Conservation (phyloP, 2,329 filamentous ascomycete species). For the Corinectria fuckeliana region DNA sequence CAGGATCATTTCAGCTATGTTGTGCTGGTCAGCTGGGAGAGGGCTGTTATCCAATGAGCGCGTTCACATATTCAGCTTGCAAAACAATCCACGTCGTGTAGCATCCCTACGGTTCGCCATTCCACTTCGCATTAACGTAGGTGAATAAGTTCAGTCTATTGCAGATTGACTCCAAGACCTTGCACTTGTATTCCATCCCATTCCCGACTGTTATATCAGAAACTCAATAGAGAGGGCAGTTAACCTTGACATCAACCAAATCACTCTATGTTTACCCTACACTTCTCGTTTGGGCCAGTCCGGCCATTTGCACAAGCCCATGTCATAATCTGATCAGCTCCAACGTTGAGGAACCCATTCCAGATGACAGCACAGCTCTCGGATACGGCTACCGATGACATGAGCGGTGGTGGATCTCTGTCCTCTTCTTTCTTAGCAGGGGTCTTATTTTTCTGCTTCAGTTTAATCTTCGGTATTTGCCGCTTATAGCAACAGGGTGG, state of each 20-base stretch:
- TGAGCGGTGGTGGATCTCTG: background rate
- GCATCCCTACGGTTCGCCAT: too few species aligned
- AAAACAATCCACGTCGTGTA: too few species aligned
- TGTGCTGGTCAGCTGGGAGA: constrained; percentile 28
- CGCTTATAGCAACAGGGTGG: background rate
- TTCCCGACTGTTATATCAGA: too few species aligned
- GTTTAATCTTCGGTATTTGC: background rate
- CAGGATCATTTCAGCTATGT: constrained; percentile 3
- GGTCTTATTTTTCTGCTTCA: background rate
- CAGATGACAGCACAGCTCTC: too few species aligned
- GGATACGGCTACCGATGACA: too few species aligned
- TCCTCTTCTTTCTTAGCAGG: background rate
- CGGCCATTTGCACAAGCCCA: background rate
- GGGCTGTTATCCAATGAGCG: background rate
- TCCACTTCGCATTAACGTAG: too few species aligned
- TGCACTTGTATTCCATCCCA: too few species aligned
- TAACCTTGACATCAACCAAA: too few species aligned
- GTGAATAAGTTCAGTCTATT: background rate
- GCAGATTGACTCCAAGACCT: background rate
- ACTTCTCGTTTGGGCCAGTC: background rate
- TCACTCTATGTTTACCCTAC: background rate
- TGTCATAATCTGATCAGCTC: too few species aligned
- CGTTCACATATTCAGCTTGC: background rate
- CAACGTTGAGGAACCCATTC: too few species aligned
- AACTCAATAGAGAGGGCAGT: too few species aligned